These are phyloP conservation scores for Colletotrichum sp. DNA, from an alignment of 2,329 filamentous ascomycete genomes.

Conservation along the genomic window DNA sequence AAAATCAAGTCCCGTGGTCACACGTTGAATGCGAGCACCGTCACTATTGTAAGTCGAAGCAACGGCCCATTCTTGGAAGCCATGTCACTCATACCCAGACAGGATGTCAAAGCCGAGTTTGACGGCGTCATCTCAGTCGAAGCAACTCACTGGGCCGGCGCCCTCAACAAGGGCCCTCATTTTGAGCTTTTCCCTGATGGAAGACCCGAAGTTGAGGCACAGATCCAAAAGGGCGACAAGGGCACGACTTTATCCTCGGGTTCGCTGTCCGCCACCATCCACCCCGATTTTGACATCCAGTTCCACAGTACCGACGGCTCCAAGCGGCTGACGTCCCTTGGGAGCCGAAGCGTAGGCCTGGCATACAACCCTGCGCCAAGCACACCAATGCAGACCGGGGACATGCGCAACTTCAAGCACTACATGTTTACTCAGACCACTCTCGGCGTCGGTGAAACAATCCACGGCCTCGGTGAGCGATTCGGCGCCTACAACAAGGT, in stretches of 20 bases:
- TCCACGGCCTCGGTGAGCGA: slow-evolving; percentile 77
- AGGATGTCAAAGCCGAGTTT: slow-evolving; percentile 38
- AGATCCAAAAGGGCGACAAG: slow-evolving; percentile 33
- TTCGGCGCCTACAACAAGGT: slow-evolving; percentile 81
- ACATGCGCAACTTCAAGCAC: slow-evolving; percentile 51
- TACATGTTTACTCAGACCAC: slow-evolving; percentile 63
- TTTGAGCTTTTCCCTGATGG: slow-evolving; percentile 44
- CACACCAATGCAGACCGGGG: slow-evolving; percentile 37
- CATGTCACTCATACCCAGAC: background rate
- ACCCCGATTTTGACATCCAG: slow-evolving; percentile 41
- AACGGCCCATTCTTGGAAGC: background rate
- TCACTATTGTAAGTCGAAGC: slow-evolving; percentile 39
- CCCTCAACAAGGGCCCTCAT: slow-evolving; percentile 39
- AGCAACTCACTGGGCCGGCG: slow-evolving; percentile 43
- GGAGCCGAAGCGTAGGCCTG: slow-evolving; percentile 43
- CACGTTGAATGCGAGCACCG: slow-evolving; percentile 59
- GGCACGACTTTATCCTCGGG: slow-evolving; percentile 40
- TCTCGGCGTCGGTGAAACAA: slow-evolving; percentile 64
- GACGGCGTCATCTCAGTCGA: slow-evolving; percentile 45
- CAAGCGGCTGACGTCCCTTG: slow-evolving; percentile 41
- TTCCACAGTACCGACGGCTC: slow-evolving; percentile 41
- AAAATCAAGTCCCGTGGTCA: slow-evolving; percentile 59
- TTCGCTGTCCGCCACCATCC: slow-evolving; percentile 37
- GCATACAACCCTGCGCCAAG: slow-evolving; percentile 37
- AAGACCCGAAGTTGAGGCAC: slow-evolving; percentile 31